These are phyloP conservation scores for Pyrenophora graminea DNA, from an alignment of 2,329 filamentous ascomycete species.

Conservation along the genomic window DNA sequence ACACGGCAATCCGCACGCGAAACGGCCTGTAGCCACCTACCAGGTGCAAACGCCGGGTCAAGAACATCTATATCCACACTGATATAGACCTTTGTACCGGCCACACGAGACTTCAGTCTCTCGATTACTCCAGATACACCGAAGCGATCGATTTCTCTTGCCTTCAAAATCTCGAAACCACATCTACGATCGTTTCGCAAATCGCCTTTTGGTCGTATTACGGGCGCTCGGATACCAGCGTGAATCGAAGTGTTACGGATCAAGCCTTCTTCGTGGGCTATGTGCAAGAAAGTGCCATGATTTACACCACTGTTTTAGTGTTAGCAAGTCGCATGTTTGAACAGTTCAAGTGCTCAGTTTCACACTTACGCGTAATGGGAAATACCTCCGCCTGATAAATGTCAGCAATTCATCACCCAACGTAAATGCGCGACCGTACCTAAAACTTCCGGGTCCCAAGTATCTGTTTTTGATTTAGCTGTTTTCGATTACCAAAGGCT, in stretches of 20 bases:
- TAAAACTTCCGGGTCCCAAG: constrained; percentile 60
- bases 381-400: constrained; percentile 56
- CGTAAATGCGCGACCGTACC: constrained; percentile 38
- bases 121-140: constrained; percentile 55
- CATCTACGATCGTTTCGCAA: constrained; percentile 61
- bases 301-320: constrained; percentile 53
- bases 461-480: constrained; percentile 47
- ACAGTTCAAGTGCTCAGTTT: neutral
- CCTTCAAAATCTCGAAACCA: constrained; percentile 62
- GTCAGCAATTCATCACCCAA: constrained; percentile 6
- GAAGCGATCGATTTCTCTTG: constrained; percentile 58
- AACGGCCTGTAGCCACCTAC: constrained; percentile 35
- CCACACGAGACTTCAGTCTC: constrained; percentile 56
- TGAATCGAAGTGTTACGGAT: constrained; percentile 64
- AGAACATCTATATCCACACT: constrained; percentile 62
- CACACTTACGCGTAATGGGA: constrained; percentile 61
- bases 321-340: constrained; percentile 4
- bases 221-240: constrained; percentile 63
- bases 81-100: constrained; percentile 59
- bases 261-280: constrained; percentile 65
- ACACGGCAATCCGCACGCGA: neutral
- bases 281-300: constrained; percentile 66
- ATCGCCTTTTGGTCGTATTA: constrained; percentile 56
- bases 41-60: constrained; percentile 60
- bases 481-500: neutral